These are phyloP conservation scores for Cutaneotrichosporon sp. DNA, from an alignment of 1,284 basidiomycete species.

Conservation along the genomic window DNA sequence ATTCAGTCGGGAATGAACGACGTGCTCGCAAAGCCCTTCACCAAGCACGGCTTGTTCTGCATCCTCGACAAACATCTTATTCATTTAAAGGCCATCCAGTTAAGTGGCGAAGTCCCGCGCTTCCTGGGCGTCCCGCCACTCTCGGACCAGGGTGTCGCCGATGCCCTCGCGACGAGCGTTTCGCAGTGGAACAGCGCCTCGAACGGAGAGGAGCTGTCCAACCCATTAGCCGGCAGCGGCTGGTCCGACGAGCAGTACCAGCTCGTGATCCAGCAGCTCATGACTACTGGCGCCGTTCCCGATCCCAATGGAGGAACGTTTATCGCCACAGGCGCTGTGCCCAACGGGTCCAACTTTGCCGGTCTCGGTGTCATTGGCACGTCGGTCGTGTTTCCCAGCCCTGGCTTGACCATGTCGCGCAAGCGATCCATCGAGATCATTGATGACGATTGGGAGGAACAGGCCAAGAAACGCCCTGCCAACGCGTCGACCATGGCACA, in stretches of 20 bases:
- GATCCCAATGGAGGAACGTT: conserved; percentile 16
- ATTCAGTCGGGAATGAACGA: conserved; percentile 76
- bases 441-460: conserved; percentile 29
- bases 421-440: conserved; percentile 37
- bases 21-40: conserved; percentile 92
- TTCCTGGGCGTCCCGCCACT: conserved; percentile 67
- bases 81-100: conserved; percentile 85
- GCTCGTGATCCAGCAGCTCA: conserved; percentile 37
- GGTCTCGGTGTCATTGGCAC: conserved; percentile 26
- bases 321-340: not conserved
- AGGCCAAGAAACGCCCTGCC: conserved; percentile 11
- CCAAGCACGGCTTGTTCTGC: conserved; percentile 78
- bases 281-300: conserved; percentile 28
- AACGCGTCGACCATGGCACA: not conserved
- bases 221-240: conserved; percentile 43
- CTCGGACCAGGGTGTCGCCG: conserved; percentile 58
- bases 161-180: conserved; percentile 39
- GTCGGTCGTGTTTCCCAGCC: conserved; percentile 31
- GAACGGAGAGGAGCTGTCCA: conserved; percentile 24
- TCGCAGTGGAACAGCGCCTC: conserved; percentile 18
- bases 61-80: conserved; percentile 96
- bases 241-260: conserved; percentile 45
- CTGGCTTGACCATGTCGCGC: conserved; percentile 18
- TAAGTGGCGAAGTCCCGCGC: conserved; percentile 62
- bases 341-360: not conserved